These are phyloP conservation scores for Apiosordaria backusii DNA, from an alignment of 495 filamentous ascomycete genomes.

Conservation along the genomic window DNA sequence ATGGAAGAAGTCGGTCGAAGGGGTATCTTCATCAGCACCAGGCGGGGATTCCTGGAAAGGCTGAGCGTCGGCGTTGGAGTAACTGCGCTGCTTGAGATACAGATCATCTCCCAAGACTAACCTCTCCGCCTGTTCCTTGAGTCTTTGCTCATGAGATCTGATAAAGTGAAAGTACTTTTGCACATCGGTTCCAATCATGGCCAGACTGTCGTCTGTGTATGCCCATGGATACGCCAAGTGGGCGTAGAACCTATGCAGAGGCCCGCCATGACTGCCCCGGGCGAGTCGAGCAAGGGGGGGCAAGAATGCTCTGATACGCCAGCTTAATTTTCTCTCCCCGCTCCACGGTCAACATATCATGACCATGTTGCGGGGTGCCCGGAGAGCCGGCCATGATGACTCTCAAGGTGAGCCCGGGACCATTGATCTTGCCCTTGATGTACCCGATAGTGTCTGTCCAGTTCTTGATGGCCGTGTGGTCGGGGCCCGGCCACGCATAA, in stretches of 20 bases:
- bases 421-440: neutral
- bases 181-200: neutral
- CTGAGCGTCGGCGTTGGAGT: too few relatives aligned
- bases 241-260: slow-evolving; percentile 11
- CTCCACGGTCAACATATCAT: neutral
- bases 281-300: neutral
- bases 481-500: neutral
- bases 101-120: neutral
- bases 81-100: neutral
- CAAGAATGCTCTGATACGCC: neutral
- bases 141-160: neutral
- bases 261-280: neutral
- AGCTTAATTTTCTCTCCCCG: neutral
- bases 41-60: neutral
- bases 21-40: neutral
- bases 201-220: neutral
- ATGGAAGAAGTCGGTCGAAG: neutral
- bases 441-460: neutral
- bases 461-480: neutral
- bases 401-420: neutral
- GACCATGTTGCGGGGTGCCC: neutral
- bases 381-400: neutral
- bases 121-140: neutral
- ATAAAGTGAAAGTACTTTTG: neutral
- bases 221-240: slow-evolving; percentile 7